Percentiles rank a stretch among this genome's conserved stretches.
Conservation (phyloP, 495 filamentous ascomycete genomes). For the Hypoxylon lienhwacheense region DNA sequence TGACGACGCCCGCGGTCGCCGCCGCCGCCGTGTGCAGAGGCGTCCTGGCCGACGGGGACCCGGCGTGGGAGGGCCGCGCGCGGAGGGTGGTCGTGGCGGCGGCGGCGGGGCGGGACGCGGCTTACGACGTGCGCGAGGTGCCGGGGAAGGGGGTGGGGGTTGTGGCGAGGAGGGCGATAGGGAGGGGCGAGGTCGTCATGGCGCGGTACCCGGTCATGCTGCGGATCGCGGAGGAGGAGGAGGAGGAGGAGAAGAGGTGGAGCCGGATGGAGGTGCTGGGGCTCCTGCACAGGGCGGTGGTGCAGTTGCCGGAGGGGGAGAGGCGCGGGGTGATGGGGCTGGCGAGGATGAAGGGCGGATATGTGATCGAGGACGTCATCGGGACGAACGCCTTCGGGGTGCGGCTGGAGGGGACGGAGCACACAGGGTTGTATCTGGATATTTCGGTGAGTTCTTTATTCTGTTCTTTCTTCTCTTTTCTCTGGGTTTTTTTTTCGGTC, state of each 20-base stretch:
- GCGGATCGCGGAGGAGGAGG: constrained; percentile 31
- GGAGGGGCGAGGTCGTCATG: constrained; percentile 36
- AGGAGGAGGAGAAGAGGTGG: constrained; percentile 22
- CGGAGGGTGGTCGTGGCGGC: constrained; percentile 12
- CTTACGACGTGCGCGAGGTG: constrained; percentile 37
- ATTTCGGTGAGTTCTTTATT: constrained; percentile 44
- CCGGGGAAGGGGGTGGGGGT: constrained; percentile 40
- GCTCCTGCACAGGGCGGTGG: constrained; percentile 33
- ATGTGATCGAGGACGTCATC: constrained; percentile 39
- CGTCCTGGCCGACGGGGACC: constrained; percentile 19
- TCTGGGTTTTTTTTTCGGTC: no score
- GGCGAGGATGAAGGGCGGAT: constrained; percentile 31
- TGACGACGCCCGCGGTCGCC: constrained; percentile 36
- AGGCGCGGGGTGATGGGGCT: constrained; percentile 21
- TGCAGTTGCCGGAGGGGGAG: constrained; percentile 25
- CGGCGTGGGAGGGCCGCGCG: constrained; percentile 18
- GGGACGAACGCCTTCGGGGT: constrained; percentile 43
- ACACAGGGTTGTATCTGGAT: constrained; percentile 42
- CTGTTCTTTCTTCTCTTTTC: no score
- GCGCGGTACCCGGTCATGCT: constrained; percentile 36
- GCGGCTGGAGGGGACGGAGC: constrained; percentile 23
- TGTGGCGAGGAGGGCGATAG: constrained; percentile 37
- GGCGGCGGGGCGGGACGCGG: constrained; percentile 7
- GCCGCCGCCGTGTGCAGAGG: constrained; percentile 27
- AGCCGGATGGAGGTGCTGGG: constrained; percentile 25